Conservation (phyloP, 495 filamentous ascomycete species). For the Hypoxylon subgilvum region DNA sequence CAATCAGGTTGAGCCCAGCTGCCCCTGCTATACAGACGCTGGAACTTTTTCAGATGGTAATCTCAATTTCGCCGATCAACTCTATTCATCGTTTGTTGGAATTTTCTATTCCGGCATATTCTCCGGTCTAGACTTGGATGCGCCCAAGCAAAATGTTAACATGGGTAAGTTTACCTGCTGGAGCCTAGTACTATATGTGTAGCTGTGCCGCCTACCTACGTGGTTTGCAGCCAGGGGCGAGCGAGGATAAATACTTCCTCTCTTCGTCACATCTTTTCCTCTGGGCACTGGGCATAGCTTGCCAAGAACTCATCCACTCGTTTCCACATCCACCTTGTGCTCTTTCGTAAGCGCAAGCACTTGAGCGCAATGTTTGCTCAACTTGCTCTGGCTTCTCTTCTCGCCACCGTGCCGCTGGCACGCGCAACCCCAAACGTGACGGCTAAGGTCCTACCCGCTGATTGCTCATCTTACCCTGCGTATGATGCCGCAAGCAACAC, state of each 20-base stretch:
- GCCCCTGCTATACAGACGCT: background rate
- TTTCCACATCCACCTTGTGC: background rate
- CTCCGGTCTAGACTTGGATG: conserved; percentile 12
- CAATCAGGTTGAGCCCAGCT: conserved; percentile 14
- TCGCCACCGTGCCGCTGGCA: conserved; percentile 28
- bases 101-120: background rate
- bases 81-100: conserved; percentile 19
- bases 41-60: background rate
- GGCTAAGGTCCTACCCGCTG: conserved; percentile 27
- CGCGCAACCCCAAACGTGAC: conserved; percentile 37
- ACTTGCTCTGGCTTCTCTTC: conserved; percentile 25
- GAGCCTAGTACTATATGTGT: no score
- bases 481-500: conserved; percentile 37
- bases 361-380: conserved; percentile 22
- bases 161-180: background rate
- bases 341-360: background rate
- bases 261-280: background rate
- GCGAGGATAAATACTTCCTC: conserved; percentile 14
- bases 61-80: conserved; percentile 22
- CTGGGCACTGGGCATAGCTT: background rate
- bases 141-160: background rate
- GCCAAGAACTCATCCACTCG: background rate
- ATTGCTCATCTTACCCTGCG: conserved; percentile 40
- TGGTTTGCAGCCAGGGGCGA: conserved; percentile 5
- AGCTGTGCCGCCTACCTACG: conserved; percentile 6